Evolutionary conservation across 2,329 filamentous ascomycete genomes (phyloP).

Genomic region (Fusarium heterosporum): DNA sequence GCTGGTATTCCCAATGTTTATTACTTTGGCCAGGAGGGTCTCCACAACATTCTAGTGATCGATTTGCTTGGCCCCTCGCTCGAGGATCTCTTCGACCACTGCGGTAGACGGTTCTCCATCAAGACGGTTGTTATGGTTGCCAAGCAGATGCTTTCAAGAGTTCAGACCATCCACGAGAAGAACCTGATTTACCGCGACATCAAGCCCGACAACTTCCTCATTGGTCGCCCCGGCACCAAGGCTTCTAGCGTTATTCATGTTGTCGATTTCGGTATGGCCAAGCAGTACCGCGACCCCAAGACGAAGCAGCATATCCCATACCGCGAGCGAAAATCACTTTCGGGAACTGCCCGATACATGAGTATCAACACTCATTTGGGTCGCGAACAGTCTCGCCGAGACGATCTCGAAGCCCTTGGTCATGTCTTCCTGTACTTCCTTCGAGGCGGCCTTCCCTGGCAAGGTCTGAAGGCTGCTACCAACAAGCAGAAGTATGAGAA

Average conservation of each 20-base stretch:
- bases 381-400: slow-evolving; percentile 93
- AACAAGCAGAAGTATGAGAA: slow-evolving; percentile 99
- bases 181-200: slow-evolving; percentile 99
- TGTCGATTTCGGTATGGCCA: slow-evolving; percentile 99
- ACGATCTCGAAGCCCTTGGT: slow-evolving; percentile 90
- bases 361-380: slow-evolving; percentile 99
- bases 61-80: slow-evolving; percentile 94
- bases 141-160: slow-evolving; percentile 97
- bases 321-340: slow-evolving; percentile 94
- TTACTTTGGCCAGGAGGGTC: slow-evolving; percentile 98
- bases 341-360: slow-evolving; percentile 98
- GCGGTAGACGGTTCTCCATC: slow-evolving; percentile 91
- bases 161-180: slow-evolving; percentile 96
- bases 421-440: slow-evolving; percentile 83
- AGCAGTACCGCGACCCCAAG: slow-evolving; percentile 98
- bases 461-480: slow-evolving; percentile 78
- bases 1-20: slow-evolving; percentile 99
- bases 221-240: slow-evolving; percentile 91
- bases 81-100: slow-evolving; percentile 97
- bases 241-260: slow-evolving; percentile 98
- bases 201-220: slow-evolving; percentile 99
- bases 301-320: slow-evolving; percentile 99
- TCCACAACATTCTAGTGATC: slow-evolving; percentile 99
- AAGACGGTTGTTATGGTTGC: slow-evolving; percentile 99
- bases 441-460: slow-evolving; percentile 77